Evolutionary conservation across 73 alveolate genomes (phyloP).

Genomic region (Urostyla sp.): DNA sequence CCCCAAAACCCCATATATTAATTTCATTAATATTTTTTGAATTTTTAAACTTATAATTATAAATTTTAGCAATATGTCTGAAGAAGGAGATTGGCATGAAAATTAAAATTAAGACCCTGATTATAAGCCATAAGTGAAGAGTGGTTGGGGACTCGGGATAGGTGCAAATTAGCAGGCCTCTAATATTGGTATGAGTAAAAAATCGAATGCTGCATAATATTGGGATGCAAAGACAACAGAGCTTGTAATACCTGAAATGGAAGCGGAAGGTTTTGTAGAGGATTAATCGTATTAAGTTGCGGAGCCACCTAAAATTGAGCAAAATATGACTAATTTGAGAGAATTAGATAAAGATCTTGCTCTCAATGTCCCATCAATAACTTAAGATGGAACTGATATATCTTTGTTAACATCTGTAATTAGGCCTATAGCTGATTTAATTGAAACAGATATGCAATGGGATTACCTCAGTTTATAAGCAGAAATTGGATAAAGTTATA

Average conservation of each 20-base stretch:
- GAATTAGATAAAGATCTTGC: constrained; percentile 65
- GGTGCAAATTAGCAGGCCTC: constrained; percentile 12
- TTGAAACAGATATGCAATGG: constrained; percentile 76
- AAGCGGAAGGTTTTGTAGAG: constrained; percentile 56
- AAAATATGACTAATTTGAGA: constrained; percentile 59
- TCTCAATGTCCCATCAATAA: constrained; percentile 65
- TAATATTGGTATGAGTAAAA: constrained; percentile 20
- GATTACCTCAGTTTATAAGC: constrained; percentile 67
- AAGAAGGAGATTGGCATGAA: neutral
- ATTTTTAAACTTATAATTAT: constrained; percentile 1
- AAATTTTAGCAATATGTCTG: constrained; percentile 54
- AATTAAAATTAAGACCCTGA: constrained; percentile 8
- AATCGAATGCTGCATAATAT: constrained; percentile 37
- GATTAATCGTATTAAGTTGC: constrained; percentile 12
- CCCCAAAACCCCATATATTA: constrained; percentile 45
- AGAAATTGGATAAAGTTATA: constrained; percentile 63
- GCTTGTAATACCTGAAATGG: constrained; percentile 65
- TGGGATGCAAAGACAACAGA: constrained; percentile 60
- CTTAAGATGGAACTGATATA: constrained; percentile 68
- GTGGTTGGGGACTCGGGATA: constrained; percentile 49
- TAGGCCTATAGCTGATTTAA: constrained; percentile 68
- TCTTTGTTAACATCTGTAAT: constrained; percentile 66
- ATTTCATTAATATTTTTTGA: neutral
- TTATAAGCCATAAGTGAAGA: constrained; percentile 44
- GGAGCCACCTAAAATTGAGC: constrained; percentile 62